Percentiles rank a stretch among this genome's conserved stretches.
These are phyloP conservation scores for Pythium aphanidermatum DNA, from an alignment of 352 stramenopile genomes.

Conservation along the genomic window DNA sequence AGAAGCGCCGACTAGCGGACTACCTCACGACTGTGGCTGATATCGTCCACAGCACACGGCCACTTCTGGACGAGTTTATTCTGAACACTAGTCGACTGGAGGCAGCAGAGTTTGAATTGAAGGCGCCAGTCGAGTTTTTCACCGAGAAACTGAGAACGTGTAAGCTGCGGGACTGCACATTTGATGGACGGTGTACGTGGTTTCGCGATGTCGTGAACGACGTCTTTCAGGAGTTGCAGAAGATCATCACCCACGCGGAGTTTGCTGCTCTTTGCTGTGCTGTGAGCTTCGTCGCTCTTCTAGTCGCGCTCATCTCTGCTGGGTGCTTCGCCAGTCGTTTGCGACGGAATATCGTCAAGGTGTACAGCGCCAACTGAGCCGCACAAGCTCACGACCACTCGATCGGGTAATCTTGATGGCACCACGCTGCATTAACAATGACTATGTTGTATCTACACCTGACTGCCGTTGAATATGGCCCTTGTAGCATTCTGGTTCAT, in stretches of 20 bases:
- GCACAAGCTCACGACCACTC: too few species aligned
- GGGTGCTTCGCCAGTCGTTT: constrained; percentile 41
- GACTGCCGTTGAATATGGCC: too few species aligned
- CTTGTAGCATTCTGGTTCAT: constrained; percentile 16
- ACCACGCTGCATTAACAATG: too few species aligned
- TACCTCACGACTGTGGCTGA: constrained; percentile 27
- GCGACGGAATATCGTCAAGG: constrained; percentile 45
- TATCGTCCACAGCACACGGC: constrained; percentile 29
- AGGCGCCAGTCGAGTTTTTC: constrained; percentile 50
- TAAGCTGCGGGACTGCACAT: constrained; percentile 58
- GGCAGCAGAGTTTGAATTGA: constrained; percentile 48
- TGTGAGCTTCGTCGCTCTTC: constrained; percentile 16
- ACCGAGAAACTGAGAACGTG: constrained; percentile 37
- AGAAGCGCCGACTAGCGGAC: constrained; percentile 32
- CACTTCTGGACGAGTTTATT: constrained; percentile 30
- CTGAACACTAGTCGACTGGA: constrained; percentile 42
- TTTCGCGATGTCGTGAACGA: constrained; percentile 37
- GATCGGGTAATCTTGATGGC: too few species aligned
- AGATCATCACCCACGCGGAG: constrained; percentile 33
- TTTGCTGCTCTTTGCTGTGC: constrained; percentile 26
- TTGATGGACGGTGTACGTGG: constrained; percentile 51
- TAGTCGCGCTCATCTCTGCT: constrained; percentile 31
- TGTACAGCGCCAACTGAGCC: constrained; percentile 32
- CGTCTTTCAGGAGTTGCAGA: constrained; percentile 39
- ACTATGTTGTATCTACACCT: too few species aligned